Evolutionary conservation across 441 rosid species (phyloP), one percentile per base, ranked within the genome.

Genomic region (Pelargonium fulgidum): DNA sequence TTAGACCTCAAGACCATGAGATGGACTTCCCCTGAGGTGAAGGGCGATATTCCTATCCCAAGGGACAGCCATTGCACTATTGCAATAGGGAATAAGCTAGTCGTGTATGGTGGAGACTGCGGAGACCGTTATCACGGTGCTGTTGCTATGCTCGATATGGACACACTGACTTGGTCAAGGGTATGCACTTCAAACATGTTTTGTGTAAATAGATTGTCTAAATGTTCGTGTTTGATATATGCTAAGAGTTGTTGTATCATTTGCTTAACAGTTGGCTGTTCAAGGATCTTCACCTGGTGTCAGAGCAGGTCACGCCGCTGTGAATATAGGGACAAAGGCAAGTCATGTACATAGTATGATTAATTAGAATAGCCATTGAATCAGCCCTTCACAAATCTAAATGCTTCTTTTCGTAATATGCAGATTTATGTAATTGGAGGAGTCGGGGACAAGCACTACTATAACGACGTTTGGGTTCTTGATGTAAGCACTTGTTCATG

Each of bases 221-320:
- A 1, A 26, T 26, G 17, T 3, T 50, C 56, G 3, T 50, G 14
- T 48, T 3, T 50, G 7, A 4, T 52, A 19, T 52, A 7, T 54
- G 19, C 16, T 16, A 5, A 9, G 11, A 14, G 4, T 52, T n/a
- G 0, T 6, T 54, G 39, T 33, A 33, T 41, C 11, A 1, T 67
- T 68, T 72, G 54, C 36, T 70, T 71, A 17, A 39, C 84, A 89
- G 92, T 70, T 89, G 64, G 64, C 45, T 62, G 78, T 80, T 73
- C 86, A 71, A 76, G 95, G 92, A 72, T 66, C 75, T 64, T 74
- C 78, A 1, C 95, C 95, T 0, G 87, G 89, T 13, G 89, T 79
- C 61, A 66, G 95, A 81, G 95, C 95, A 13, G 95, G 95, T 17
- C 92, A 89, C 70, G 83, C 88, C 45, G 82, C 88, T 7, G 88